Base-by-base conservation (phyloP, 1,284 basidiomycete species). In the Ganoderma meredithae region DNA sequence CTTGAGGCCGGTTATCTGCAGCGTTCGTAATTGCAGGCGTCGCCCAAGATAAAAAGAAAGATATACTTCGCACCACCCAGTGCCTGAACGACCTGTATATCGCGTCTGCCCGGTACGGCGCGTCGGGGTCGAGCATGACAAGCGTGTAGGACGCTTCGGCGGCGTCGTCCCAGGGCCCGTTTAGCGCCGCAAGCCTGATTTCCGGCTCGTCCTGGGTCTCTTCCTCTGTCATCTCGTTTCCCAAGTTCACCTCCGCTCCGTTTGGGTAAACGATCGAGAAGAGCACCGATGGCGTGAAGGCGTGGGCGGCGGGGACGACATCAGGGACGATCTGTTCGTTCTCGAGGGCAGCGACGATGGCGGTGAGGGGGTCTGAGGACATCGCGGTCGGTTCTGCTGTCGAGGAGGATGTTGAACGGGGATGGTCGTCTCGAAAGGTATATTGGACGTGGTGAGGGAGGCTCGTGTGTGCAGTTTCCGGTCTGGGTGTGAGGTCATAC, bases 111-210 rank as follows among this genome's bases (percentile, higher is more conserved):
- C 85, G 78, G 0, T 86, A 87, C 0, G 90, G 90, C 2, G 89
- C 90, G 73, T 92, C 90, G 0, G 89, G 89, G 74, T 91, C 90
- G n/a, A 86, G 82, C 86, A 91, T 86, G 40, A 86, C 86, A 31
- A 91, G 79, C 2, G 90, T 90, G 73, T 90, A 91, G 8, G 82
- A 83, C 4, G 81, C 75, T 60, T 84, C 84, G 1, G 75, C 76
- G 9, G 68, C 66, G 19, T 69, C 73, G 60, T 79, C 79, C 12
- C 78, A 79, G 4, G 77, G 72, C 22, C 81, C 78, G 52, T 78
- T 80, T 77, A 85, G 80, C 3, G 87, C 85, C 8, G 83, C 81
- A 55, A 90, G 82, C 52, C 79, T 81, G 65, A 90, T 80, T 5
- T 80, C 75, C 0, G 90, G 90, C 71, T 89, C 88, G 12, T 86